These are phyloP conservation scores for Solanum dulcamara DNA, from an alignment of 257 asterid species.

Conservation along the genomic window DNA sequence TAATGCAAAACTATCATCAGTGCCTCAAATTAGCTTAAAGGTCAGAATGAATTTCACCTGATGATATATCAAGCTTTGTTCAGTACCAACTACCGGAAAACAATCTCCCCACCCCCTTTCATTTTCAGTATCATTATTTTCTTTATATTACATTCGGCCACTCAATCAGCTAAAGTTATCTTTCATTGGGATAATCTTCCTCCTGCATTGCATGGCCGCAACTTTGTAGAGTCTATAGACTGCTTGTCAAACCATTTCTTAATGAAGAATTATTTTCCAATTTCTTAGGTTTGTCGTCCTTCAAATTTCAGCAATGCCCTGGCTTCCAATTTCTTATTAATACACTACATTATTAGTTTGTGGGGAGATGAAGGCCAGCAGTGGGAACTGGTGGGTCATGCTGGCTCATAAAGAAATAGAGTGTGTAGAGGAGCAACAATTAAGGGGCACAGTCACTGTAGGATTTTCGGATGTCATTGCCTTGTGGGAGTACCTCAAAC, in stretches of 20 bases:
- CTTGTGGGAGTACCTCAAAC: neutral
- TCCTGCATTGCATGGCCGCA: neutral
- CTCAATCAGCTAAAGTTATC: neutral
- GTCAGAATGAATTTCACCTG: neutral
- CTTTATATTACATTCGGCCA: neutral
- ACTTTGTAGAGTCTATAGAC: neutral
- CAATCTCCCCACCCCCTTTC: neutral
- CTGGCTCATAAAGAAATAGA: neutral
- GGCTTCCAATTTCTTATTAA: neutral
- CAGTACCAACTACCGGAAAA: neutral
- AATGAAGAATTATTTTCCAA: neutral
- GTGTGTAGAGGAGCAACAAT: neutral
- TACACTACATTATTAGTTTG: neutral
- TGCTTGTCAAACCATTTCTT: neutral
- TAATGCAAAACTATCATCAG: neutral
- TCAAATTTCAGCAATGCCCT: neutral
- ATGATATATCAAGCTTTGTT: neutral
- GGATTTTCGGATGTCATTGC: neutral
- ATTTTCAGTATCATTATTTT: neutral
- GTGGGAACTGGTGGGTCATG: neutral
- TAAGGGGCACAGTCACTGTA: neutral
- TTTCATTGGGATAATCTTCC: neutral
- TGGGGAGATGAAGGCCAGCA: neutral
- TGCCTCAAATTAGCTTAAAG: neutral
- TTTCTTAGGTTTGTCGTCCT: neutral